These are phyloP conservation scores for Aspergillus vadensis DNA, from an alignment of 2,329 filamentous ascomycete species.

Conservation along the genomic window DNA sequence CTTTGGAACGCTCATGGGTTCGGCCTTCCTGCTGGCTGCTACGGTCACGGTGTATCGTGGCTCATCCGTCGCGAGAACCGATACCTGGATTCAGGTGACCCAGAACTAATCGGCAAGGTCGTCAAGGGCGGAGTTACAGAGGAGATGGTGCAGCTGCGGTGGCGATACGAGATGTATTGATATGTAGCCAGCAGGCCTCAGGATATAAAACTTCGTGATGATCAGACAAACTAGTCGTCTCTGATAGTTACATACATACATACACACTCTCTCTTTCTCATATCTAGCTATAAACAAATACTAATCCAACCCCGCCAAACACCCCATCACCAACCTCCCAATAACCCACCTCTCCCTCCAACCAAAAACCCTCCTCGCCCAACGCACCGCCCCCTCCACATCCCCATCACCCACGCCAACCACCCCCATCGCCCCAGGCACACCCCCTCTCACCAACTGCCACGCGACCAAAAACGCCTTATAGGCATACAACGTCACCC, in stretches of 20 bases:
- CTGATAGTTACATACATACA: too few relatives aligned
- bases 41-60: constrained; percentile 45
- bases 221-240: too few relatives aligned
- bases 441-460: constrained; percentile 37
- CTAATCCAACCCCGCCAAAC: constrained; percentile 24
- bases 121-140: constrained; percentile 47
- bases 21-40: constrained; percentile 29
- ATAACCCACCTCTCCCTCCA: constrained; percentile 34
- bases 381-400: constrained; percentile 22
- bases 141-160: constrained; percentile 47
- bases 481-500: constrained; percentile 45
- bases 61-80: constrained; percentile 43
- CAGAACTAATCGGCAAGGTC: constrained; percentile 41
- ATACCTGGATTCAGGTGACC: constrained; percentile 42
- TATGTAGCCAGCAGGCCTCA: too few relatives aligned
- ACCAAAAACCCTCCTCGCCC: constrained; percentile 37
- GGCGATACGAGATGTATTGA: constrained; percentile 51
- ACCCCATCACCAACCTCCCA: constrained; percentile 35
- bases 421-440: constrained; percentile 37
- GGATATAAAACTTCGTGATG: too few relatives aligned
- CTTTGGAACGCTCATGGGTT: constrained; percentile 41
- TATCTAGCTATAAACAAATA: too few relatives aligned
- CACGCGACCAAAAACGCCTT: constrained; percentile 47
- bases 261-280: too few relatives aligned
- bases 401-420: constrained; percentile 39